Evolutionary conservation across 169 alveolate genomes (phyloP).

Genomic region (Cryptosporidium bovis): DNA sequence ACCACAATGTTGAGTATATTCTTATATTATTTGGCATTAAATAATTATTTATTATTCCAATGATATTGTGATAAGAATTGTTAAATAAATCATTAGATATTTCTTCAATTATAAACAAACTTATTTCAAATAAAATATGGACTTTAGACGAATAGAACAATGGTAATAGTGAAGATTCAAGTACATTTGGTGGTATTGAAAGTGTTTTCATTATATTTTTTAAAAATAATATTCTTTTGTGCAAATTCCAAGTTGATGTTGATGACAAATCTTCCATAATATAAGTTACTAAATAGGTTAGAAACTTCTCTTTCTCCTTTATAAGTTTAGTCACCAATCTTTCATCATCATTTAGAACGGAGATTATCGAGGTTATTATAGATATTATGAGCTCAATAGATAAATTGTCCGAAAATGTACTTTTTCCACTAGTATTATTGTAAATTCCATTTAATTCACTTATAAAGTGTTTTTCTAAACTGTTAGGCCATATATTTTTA

Average conservation of each 20-base stretch:
- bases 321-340: conserved; percentile 1
- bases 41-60: conserved; percentile 55
- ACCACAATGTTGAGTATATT: conserved; percentile 39
- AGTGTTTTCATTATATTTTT: conserved; percentile 28
- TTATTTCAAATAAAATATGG: conserved; percentile 40
- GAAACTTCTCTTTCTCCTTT: conserved; percentile 45
- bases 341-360: neutral
- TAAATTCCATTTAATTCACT: neutral
- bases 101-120: conserved; percentile 12
- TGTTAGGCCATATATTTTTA: conserved; percentile 63
- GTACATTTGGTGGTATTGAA: conserved; percentile 62
- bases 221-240: conserved; percentile 33
- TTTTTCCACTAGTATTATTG: conserved; percentile 11
- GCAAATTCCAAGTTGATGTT: conserved; percentile 54
- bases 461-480: conserved; percentile 31
- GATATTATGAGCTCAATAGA: conserved; percentile 32
- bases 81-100: conserved; percentile 23
- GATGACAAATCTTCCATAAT: conserved; percentile 56
- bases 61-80: conserved; percentile 19
- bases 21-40: conserved; percentile 15
- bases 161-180: conserved; percentile 50
- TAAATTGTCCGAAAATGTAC: conserved; percentile 6
- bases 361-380: conserved; percentile 2
- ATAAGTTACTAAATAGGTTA: conserved; percentile 60
- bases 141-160: conserved; percentile 39